Percentiles rank a stretch among this genome's conserved stretches.
phyloP scores from a whole-genome alignment of 306 rosid genomes.

The Castanopsis chinensis region DNA sequence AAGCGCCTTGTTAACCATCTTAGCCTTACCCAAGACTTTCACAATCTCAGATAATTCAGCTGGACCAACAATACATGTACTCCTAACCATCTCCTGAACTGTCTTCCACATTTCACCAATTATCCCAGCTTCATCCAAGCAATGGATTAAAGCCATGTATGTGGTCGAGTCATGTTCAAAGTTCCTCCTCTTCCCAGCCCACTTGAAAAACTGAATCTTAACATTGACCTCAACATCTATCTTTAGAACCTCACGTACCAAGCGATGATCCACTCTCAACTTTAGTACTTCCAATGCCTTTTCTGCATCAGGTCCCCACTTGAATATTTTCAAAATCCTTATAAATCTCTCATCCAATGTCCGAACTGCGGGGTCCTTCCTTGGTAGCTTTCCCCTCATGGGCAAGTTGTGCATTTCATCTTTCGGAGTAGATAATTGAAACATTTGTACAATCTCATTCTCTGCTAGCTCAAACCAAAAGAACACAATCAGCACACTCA shows the following conservation, averaged over 20 bases:
- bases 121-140: slow-evolving; percentile 61
- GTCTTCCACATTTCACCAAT: slow-evolving; percentile 80
- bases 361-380: slow-evolving; percentile 56
- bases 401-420: slow-evolving; percentile 32
- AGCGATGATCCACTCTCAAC: slow-evolving; percentile 72
- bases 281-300: slow-evolving; percentile 88
- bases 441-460: slow-evolving; percentile 77
- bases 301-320: slow-evolving; percentile 96
- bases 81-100: slow-evolving; percentile 70
- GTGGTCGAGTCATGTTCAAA: slow-evolving; percentile 69
- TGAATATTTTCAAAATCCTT: slow-evolving; percentile 85
- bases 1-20: slow-evolving; percentile 83
- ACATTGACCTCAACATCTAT: slow-evolving; percentile 74
- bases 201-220: slow-evolving; percentile 79
- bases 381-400: slow-evolving; percentile 26
- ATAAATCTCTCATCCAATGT: slow-evolving; percentile 80
- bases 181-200: slow-evolving; percentile 81
- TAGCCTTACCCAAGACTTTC: slow-evolving; percentile 67
- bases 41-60: slow-evolving; percentile 71
- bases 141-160: slow-evolving; percentile 64
- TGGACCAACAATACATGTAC: slow-evolving; percentile 49
- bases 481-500: slow-evolving; percentile 13
- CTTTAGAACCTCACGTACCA: slow-evolving; percentile 73
- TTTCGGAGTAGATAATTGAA: slow-evolving; percentile 43
- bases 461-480: slow-evolving; percentile 52